Evolutionary conservation across 2,329 filamentous ascomycete species (phyloP).

Genomic region (Orbilia ellipsospora): DNA sequence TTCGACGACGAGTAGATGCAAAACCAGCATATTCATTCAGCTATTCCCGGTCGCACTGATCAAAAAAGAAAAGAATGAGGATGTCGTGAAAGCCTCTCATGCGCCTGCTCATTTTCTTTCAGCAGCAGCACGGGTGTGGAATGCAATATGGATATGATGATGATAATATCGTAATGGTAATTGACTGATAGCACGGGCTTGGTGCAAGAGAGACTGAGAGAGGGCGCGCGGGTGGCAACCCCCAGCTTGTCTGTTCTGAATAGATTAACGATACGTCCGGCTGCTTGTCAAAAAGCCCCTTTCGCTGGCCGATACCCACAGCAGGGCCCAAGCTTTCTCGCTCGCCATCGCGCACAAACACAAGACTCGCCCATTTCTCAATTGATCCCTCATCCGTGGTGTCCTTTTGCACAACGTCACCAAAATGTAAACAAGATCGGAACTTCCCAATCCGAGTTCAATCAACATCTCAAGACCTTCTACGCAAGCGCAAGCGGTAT

Average conservation of each 20-base stretch:
- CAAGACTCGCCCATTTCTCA: too few relatives aligned
- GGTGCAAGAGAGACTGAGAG: not conserved
- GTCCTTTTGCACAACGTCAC: too few relatives aligned
- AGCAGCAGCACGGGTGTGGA: not conserved
- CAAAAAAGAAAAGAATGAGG: not conserved
- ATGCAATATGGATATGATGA: not conserved
- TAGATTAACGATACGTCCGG: constrained; percentile 9
- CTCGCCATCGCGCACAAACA: too few relatives aligned
- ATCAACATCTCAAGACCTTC: too few relatives aligned
- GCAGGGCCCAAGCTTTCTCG: not conserved
- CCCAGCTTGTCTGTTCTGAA: constrained; percentile 8
- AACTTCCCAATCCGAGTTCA: too few relatives aligned
- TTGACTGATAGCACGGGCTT: too few relatives aligned
- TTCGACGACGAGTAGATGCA: constrained; percentile 7
- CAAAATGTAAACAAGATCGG: too few relatives aligned
- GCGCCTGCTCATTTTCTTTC: not conserved
- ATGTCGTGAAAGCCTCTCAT: not conserved
- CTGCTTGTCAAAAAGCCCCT: constrained; percentile 11
- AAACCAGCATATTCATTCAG: not conserved
- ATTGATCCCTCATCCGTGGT: too few relatives aligned
- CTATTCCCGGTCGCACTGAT: not conserved
- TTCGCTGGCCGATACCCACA: constrained; percentile 6
- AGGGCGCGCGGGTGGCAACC: too few relatives aligned
- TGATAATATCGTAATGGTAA: too few relatives aligned
- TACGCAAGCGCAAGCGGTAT: not conserved